Base-by-base conservation (phyloP, 2,329 filamentous ascomycete genomes). In the Talaromyces sp. region DNA sequence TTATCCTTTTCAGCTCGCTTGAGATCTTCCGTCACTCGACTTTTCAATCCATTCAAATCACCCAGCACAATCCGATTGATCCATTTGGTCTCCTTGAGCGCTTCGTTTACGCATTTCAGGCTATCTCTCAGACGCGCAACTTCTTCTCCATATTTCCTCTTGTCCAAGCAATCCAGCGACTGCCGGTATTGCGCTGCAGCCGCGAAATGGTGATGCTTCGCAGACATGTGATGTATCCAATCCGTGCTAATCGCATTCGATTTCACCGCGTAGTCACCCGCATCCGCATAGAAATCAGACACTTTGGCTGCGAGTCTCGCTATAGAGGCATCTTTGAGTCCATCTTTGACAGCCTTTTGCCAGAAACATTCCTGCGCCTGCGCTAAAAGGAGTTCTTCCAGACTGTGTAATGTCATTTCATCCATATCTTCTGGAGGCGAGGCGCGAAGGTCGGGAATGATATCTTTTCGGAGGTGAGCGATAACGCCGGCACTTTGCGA, bases 301-400 rank as follows among this genome's bases (percentile, higher is more conserved):
- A 98, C 93, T 67, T 92, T 88, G 3, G 92, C 92, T 4, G 95
- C 93, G 19, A 99, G 83, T 75, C 96, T 95, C 2, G 95, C 91
- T 67, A 99, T 96, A 0, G 90, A 92, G 1, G 88, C 90, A 75
- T 99, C 95, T 76, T 96, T 97, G 79, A 97, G 88, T 27, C 89
- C 89, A 74, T 97, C 94, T 81, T 96, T 93, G 66, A 96, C 93
- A 0, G 95, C 94, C 76, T 97, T 98, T 71, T 95, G 90, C 95
- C 95, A 99, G 78, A 95, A 98, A 75, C 93, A 98, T 79, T 99
- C 95, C 74, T 99, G 95, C 33, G 90, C 93, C 75, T 99, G 93
- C 0, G 93, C 94, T 10, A 99, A 84, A 75, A 96, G 87, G 35
- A 99, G 84, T 75, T 94, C 87, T 70, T 91, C 87, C 54, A 98